phyloP scores from a whole-genome alignment of 2,329 filamentous ascomycete species.

The Epichloe bromicola region DNA sequence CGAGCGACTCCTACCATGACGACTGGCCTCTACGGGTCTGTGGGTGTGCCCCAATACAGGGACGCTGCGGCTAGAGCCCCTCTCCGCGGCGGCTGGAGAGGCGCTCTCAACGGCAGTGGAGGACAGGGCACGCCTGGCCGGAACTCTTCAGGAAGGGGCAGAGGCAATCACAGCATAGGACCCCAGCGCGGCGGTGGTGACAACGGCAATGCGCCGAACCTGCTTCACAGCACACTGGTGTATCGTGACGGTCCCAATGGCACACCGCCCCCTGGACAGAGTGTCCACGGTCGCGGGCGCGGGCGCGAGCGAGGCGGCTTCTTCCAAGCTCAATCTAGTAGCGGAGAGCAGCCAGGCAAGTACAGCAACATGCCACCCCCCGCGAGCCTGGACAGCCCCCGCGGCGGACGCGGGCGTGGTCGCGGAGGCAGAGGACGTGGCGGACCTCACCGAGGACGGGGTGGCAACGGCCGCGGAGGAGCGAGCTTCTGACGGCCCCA shows the following conservation, averaged over 20 bases:
- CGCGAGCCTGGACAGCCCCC: constrained; percentile 34
- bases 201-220: constrained; percentile 19
- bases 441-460: constrained; percentile 21
- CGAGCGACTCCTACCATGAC: constrained; percentile 36
- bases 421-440: constrained; percentile 26
- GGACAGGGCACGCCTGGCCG: constrained; percentile 24
- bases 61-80: constrained; percentile 43
- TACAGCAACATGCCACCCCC: constrained; percentile 52
- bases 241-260: constrained; percentile 31
- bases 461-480: constrained; percentile 13
- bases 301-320: constrained; percentile 20
- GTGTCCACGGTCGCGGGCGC: constrained; percentile 13
- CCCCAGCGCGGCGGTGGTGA: constrained; percentile 20
- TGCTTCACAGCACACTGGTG: constrained; percentile 39
- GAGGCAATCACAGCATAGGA: constrained; percentile 26
- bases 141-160: constrained; percentile 21
- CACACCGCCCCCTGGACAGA: constrained; percentile 13
- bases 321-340: constrained; percentile 8
- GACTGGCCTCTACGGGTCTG: constrained; percentile 39
- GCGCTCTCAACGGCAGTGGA: constrained; percentile 35
- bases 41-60: constrained; percentile 48
- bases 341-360: constrained; percentile 13
- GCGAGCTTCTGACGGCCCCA: neutral
- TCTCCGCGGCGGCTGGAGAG: constrained; percentile 44
- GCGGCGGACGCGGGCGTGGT: constrained; percentile 27